phyloP scores from a whole-genome alignment of 495 filamentous ascomycete species.

The Neurospora tetrasperma region DNA sequence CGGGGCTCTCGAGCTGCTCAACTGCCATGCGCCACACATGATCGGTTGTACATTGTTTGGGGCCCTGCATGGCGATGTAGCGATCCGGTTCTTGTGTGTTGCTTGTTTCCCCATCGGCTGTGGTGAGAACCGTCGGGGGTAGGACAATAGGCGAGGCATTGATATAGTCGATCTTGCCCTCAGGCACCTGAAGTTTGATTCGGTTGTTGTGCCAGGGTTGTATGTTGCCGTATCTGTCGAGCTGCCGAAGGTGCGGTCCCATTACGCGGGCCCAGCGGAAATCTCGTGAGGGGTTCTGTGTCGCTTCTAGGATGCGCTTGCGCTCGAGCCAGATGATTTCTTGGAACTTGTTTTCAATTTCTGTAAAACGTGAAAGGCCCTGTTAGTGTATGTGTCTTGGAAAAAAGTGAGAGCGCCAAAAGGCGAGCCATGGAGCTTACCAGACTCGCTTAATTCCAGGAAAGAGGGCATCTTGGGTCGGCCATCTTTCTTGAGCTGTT shows the following conservation, averaged over 20 bases:
- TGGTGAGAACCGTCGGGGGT: conserved; percentile 47
- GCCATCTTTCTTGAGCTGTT: conserved; percentile 1
- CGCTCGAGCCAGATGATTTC: conserved; percentile 56
- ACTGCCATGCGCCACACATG: conserved; percentile 97
- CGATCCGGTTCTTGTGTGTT: conserved; percentile 27
- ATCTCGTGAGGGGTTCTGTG: conserved; percentile 32
- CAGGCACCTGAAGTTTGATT: conserved; percentile 70
- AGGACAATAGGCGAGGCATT: conserved; percentile 86
- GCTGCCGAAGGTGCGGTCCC: conserved; percentile 36
- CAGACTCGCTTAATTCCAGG: conserved; percentile 24
- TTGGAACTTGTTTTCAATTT: conserved; percentile 44
- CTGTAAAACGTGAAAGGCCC: conserved; percentile 15
- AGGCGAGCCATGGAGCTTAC: conserved; percentile 8
- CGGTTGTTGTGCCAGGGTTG: conserved; percentile 80
- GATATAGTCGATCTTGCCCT: conserved; percentile 80
- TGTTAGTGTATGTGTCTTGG: conserved; percentile 7
- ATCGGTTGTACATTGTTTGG: conserved; percentile 57
- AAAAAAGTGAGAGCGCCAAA: not conserved
- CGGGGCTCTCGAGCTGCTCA: conserved; percentile 67
- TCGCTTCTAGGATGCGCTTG: conserved; percentile 37
- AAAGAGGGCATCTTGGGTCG: conserved; percentile 34
- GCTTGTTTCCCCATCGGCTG: conserved; percentile 21
- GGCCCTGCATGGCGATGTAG: conserved; percentile 64
- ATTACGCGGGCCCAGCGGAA: conserved; percentile 46
- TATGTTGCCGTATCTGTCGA: conserved; percentile 80